A percentile compares a stretch with the other conserved stretches of the same genome.
Evolutionary conservation across 2,329 filamentous ascomycete genomes (phyloP).

Genomic region (Cucurbitaria berberidis): DNA sequence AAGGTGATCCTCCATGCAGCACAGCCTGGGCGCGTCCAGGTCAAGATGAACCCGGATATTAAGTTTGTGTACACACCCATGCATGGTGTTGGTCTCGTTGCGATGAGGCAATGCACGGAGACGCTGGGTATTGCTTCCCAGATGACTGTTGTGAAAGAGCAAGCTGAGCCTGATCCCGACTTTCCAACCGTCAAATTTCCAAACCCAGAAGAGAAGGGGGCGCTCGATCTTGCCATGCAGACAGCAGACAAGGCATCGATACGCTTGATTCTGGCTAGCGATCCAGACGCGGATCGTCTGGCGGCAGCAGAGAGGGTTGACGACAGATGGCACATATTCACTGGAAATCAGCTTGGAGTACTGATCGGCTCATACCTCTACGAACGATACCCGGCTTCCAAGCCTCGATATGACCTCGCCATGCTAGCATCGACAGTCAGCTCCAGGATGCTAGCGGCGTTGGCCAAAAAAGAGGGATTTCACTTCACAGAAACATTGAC

Average conservation of each 20-base stretch:
- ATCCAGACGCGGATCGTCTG: slow-evolving; percentile 70
- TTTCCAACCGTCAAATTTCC: slow-evolving; percentile 70
- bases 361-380: slow-evolving; percentile 65
- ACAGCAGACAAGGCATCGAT: slow-evolving; percentile 59
- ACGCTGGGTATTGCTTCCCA: slow-evolving; percentile 50
- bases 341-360: slow-evolving; percentile 69
- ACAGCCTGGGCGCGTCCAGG: slow-evolving; percentile 30
- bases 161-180: slow-evolving; percentile 65
- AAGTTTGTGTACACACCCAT: slow-evolving; percentile 63
- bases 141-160: slow-evolving; percentile 57
- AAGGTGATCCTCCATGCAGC: slow-evolving; percentile 51
- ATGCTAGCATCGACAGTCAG: slow-evolving; percentile 70
- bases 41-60: slow-evolving; percentile 33
- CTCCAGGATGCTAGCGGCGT: slow-evolving; percentile 65
- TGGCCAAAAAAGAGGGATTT: slow-evolving; percentile 62
- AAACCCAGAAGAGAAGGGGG: slow-evolving; percentile 69
- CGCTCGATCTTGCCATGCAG: slow-evolving; percentile 64
- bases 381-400: slow-evolving; percentile 52
- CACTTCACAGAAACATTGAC: slow-evolving; percentile 67
- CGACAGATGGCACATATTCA: slow-evolving; percentile 65
- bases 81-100: slow-evolving; percentile 61
- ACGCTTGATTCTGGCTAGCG: slow-evolving; percentile 65
- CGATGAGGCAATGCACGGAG: slow-evolving; percentile 53
- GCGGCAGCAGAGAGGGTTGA: slow-evolving; percentile 65
- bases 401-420: slow-evolving; percentile 52